These are phyloP conservation scores for Asterella californica DNA, from an alignment of 225 moss, liverwort and hornwort genomes.

Conservation along the genomic window DNA sequence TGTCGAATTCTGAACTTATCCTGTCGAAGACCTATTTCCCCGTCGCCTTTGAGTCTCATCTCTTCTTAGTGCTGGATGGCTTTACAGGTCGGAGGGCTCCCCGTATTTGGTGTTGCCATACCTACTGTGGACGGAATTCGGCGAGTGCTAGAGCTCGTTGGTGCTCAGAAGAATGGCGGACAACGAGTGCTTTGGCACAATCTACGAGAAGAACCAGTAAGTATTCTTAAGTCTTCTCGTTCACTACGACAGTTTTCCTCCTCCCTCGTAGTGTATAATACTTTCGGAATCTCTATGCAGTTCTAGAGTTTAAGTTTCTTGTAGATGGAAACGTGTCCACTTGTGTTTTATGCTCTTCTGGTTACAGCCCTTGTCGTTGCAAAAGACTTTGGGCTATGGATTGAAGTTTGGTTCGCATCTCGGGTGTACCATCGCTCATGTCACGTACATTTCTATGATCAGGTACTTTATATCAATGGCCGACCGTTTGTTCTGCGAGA, in stretches of 20 bases:
- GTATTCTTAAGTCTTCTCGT: constrained; percentile 3
- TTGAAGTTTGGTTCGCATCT: background rate
- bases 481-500: constrained; percentile 98
- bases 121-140: constrained; percentile 96
- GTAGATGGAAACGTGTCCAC: background rate
- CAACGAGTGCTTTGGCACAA: constrained; percentile 96
- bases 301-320: background rate
- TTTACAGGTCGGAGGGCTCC: constrained; percentile 73
- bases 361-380: background rate
- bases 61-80: background rate
- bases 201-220: constrained; percentile 96
- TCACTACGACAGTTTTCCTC: no score
- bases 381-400: background rate
- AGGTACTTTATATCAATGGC: constrained; percentile 99
- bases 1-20: background rate
- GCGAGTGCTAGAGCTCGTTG: constrained; percentile 81
- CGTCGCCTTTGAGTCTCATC: background rate
- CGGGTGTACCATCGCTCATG: background rate
- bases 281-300: background rate
- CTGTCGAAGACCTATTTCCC: background rate
- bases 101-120: constrained; percentile 97
- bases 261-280: background rate
- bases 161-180: constrained; percentile 72
- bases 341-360: background rate
- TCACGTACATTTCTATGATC: background rate